Evolutionary conservation across 352 stramenopile genomes (phyloP).

Genomic region (Phytopythium ostracodes): DNA sequence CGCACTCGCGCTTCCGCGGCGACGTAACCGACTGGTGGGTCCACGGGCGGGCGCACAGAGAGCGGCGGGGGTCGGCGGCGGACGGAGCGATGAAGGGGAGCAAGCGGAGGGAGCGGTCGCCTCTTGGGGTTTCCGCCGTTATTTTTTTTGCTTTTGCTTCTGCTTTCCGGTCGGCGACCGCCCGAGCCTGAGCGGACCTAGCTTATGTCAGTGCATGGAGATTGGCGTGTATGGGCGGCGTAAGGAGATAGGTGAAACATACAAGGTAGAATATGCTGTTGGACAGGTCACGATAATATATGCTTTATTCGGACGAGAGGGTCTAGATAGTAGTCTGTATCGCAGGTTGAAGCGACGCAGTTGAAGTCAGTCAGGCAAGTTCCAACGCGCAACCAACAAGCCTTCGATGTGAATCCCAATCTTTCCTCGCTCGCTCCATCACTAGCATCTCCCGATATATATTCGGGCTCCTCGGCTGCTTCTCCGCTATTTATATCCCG

Average conservation of each 20-base stretch:
- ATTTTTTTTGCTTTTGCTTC: no score
- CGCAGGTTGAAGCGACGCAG: not conserved
- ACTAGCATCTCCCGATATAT: not conserved
- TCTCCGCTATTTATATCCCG: not conserved
- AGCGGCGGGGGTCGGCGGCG: not conserved
- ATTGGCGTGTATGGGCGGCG: no score
- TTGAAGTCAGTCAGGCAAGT: not conserved
- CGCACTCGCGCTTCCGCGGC: not conserved
- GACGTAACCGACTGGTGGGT: not conserved
- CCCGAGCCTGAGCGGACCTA: no score
- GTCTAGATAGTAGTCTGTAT: not conserved
- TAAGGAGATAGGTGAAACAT: not conserved
- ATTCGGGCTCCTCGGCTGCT: no score
- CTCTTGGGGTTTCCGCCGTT: not conserved
- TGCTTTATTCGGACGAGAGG: no score
- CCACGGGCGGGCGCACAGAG: not conserved
- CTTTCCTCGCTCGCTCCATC: not conserved
- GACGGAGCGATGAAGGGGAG: no score
- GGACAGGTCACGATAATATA: not conserved
- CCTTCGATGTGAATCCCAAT: no score
- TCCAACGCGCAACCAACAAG: no score
- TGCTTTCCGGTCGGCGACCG: no score
- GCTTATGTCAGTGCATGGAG: not conserved
- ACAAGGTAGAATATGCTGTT: not conserved
- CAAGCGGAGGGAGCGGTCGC: no score